phyloP scores from a whole-genome alignment of 192 early-diverging fungal genomes.

The Backusella circina region DNA sequence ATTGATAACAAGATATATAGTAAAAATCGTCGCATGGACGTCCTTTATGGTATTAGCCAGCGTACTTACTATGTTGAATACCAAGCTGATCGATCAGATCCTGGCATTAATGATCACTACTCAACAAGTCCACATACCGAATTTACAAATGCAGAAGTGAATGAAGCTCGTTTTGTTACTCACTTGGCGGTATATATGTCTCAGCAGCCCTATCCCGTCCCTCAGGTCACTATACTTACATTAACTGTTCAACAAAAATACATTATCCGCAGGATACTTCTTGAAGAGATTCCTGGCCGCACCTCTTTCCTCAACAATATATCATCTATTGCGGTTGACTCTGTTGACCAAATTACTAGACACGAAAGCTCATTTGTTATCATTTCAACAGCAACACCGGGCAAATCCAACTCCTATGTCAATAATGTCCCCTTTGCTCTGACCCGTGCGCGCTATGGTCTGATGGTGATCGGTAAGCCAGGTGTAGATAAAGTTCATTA shows the following conservation, averaged over 20 bases:
- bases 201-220: conserved; percentile 2
- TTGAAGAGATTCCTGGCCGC: not conserved
- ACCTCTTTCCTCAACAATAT: not conserved
- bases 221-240: conserved; percentile 8
- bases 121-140: not conserved
- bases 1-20: not conserved
- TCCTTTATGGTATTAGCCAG: not conserved
- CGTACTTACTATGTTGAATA: conserved; percentile 6
- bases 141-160: not conserved
- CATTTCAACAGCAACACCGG: conserved; percentile 8
- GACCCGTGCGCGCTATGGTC: conserved; percentile 20
- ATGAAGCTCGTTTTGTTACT: conserved; percentile 9
- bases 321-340: not conserved
- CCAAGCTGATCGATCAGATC: not conserved
- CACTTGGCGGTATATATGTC: conserved; percentile 15
- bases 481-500: not conserved
- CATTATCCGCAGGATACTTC: not conserved
- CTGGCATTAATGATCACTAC: not conserved
- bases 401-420: not conserved
- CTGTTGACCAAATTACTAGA: not conserved
- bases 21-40: not conserved
- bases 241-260: conserved; percentile 1
- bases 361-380: conserved; percentile 8
- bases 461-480: conserved; percentile 17
- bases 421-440: conserved; percentile 13